A percentile compares a stretch with the other conserved stretches of the same genome.
Evolutionary conservation across 306 rosid genomes (phyloP).

Genomic region (Oemleria cerasiformis): DNA sequence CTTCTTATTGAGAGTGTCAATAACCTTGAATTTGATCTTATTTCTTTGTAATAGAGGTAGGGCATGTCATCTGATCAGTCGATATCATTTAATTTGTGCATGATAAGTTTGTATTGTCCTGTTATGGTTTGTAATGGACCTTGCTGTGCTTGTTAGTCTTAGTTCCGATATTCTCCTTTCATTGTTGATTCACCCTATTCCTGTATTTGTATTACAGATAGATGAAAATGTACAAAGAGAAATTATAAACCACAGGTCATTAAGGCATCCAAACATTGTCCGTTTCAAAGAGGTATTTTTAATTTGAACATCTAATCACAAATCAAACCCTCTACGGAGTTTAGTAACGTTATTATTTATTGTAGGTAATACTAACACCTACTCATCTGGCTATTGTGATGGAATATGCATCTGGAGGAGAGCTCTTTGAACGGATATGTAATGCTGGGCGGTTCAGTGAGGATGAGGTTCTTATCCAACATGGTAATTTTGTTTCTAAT

Average conservation of each 20-base stretch:
- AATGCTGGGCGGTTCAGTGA: slow-evolving; percentile 97
- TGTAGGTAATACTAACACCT: slow-evolving; percentile 82
- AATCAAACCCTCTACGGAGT: slow-evolving; percentile 10
- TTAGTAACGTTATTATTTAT: slow-evolving; percentile 20
- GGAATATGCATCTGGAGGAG: slow-evolving; percentile 98
- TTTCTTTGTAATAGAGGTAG: not conserved
- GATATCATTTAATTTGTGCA: not conserved
- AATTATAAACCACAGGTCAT: slow-evolving; percentile 89
- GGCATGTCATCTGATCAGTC: not conserved
- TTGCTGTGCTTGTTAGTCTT: not conserved
- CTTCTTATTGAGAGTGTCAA: not conserved
- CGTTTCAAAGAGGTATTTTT: slow-evolving; percentile 84
- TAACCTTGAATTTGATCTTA: not conserved
- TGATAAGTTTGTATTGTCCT: not conserved
- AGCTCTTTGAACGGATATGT: slow-evolving; percentile 94
- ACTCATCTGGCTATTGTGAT: slow-evolving; percentile 87
- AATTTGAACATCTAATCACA: slow-evolving; percentile 9
- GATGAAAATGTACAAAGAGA: slow-evolving; percentile 98
- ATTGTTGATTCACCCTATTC: slow-evolving; percentile 16
- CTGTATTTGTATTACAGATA: slow-evolving; percentile 51
- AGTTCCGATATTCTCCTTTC: not conserved
- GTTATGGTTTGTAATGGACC: slow-evolving; percentile 5
- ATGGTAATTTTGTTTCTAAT: slow-evolving; percentile 15
- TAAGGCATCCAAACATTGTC: slow-evolving; percentile 95
- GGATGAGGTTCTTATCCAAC: slow-evolving; percentile 66